Evolutionary conservation across 345 rosid genomes (phyloP).

Genomic region (Aegle marmelos): DNA sequence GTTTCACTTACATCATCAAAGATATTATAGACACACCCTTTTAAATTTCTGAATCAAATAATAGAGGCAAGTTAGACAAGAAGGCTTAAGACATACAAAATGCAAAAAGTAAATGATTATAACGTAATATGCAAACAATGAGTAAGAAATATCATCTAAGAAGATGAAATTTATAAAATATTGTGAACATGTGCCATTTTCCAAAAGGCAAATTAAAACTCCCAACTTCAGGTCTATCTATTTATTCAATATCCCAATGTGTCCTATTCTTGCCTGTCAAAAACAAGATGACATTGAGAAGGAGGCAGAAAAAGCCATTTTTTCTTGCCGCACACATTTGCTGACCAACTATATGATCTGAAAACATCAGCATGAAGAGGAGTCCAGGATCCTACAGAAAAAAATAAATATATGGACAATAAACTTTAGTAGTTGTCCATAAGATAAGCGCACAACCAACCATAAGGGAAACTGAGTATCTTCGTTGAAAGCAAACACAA

Average conservation of each 20-base stretch:
- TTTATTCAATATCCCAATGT: neutral
- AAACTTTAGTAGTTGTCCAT: conserved; percentile 13
- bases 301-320: conserved; percentile 79
- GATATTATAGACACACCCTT: conserved; percentile 57
- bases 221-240: neutral
- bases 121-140: neutral
- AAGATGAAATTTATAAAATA: neutral
- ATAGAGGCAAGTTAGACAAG: conserved; percentile 8
- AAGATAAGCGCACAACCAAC: conserved; percentile 22
- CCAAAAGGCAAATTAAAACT: neutral
- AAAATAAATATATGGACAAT: conserved; percentile 2
- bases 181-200: neutral
- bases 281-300: conserved; percentile 62
- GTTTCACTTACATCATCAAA: conserved; percentile 57
- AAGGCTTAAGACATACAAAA: neutral
- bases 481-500: neutral
- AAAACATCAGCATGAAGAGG: conserved; percentile 97
- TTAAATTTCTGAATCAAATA: conserved; percentile 59
- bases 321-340: conserved; percentile 88
- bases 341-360: conserved; percentile 96
- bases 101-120: neutral
- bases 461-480: conserved; percentile 1
- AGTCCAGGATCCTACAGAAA: conserved; percentile 86
- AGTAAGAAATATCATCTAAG: neutral
- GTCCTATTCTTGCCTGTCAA: conserved; percentile 57